phyloP scores from a whole-genome alignment of 768 basidiomycete genomes.

The Rhizopogon vinicolor region DNA sequence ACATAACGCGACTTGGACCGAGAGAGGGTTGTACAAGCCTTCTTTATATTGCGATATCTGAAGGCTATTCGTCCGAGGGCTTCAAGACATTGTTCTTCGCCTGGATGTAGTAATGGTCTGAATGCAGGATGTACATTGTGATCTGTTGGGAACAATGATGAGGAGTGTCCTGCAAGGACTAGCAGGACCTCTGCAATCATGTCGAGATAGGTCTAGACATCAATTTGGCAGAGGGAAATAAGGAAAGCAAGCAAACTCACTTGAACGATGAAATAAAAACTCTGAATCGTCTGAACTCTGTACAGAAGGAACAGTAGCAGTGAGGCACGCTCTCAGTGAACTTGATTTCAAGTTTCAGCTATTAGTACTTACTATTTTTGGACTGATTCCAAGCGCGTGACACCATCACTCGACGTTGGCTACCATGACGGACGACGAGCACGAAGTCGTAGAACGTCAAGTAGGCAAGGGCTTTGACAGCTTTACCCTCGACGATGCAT shows the following conservation, averaged over 20 bases:
- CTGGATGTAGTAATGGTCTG: slow-evolving; percentile 75
- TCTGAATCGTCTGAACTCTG: neutral
- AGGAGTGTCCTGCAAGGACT: slow-evolving; percentile 82
- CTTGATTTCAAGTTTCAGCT: too few species aligned
- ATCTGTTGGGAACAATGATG: slow-evolving; percentile 71
- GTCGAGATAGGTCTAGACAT: neutral
- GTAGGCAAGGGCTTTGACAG: slow-evolving; percentile 19
- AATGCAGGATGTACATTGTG: slow-evolving; percentile 61
- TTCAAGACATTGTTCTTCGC: slow-evolving; percentile 83
- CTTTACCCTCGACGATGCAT: slow-evolving; percentile 65
- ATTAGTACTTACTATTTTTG: too few species aligned
- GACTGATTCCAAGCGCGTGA: too few species aligned
- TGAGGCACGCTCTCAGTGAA: too few species aligned
- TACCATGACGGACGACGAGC: slow-evolving; percentile 10
- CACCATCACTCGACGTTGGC: neutral
- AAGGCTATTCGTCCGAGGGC: slow-evolving; percentile 70
- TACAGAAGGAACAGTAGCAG: too few species aligned
- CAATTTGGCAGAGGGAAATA: neutral
- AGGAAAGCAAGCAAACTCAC: neutral
- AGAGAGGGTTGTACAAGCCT: slow-evolving; percentile 44
- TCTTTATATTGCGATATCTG: slow-evolving; percentile 70
- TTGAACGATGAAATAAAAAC: neutral
- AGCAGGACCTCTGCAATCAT: slow-evolving; percentile 92
- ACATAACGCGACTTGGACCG: slow-evolving; percentile 70
- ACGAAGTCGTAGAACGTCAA: slow-evolving; percentile 15